Evolutionary conservation across 1,284 basidiomycete species (phyloP).

Genomic region (Cryptococcus sp.): DNA sequence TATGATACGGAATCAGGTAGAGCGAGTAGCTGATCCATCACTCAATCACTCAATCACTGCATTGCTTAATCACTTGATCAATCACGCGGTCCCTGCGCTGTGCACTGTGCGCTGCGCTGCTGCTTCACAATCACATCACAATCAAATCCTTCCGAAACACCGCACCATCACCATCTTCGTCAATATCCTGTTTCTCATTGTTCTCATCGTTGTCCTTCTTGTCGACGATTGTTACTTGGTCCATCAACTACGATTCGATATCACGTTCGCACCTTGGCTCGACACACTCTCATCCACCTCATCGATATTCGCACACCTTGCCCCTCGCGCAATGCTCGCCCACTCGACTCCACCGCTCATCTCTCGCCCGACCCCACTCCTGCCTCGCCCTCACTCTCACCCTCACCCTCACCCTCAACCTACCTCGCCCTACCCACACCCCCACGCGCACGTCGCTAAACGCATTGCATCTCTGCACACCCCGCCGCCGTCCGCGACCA

Average conservation of each 20-base stretch:
- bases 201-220: not conserved
- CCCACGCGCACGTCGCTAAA: not conserved
- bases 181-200: not conserved
- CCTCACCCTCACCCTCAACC: not conserved
- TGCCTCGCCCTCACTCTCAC: constrained; percentile 7
- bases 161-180: not conserved
- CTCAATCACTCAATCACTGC: not conserved
- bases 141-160: no score
- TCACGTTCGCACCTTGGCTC: not conserved
- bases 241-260: not conserved
- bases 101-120: no score
- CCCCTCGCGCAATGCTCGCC: constrained; percentile 10
- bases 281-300: not conserved
- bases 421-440: not conserved
- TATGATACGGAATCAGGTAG: not conserved
- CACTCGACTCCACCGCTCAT: constrained; percentile 8
- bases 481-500: no score
- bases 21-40: not conserved
- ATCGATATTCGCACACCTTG: not conserved
- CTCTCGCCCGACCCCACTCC: constrained; percentile 8
- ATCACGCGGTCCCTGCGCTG: no score
- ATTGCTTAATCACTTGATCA: not conserved
- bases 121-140: no score
- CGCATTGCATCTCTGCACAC: not conserved
- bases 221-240: not conserved